These are phyloP conservation scores for Diplotaxis tenuifolia DNA, from an alignment of 345 rosid species.

Conservation along the genomic window DNA sequence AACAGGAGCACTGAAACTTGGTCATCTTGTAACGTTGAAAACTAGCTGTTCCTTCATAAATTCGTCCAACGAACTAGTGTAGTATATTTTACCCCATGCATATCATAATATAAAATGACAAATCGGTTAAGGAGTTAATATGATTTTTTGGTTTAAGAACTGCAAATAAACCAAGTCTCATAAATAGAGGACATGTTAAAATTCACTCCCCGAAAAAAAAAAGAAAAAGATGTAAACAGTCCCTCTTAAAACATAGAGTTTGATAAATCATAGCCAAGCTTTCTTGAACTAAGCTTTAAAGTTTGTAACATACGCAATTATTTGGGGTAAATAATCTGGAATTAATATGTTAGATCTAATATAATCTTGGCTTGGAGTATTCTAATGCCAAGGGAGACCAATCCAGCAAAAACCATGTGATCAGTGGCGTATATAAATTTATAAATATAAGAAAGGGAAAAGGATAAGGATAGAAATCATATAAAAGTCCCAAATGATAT, in stretches of 20 bases:
- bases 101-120: not conserved
- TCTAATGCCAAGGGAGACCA: constrained; percentile 31
- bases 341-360: not conserved
- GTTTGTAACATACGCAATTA: not conserved
- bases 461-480: constrained; percentile 18
- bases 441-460: constrained; percentile 5
- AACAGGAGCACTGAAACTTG: not conserved
- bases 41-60: not conserved
- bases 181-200: not conserved
- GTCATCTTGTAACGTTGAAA: not conserved
- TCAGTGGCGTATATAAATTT: constrained; percentile 20
- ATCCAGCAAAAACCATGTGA: constrained; percentile 42
- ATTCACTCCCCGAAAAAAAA: not conserved
- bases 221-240: not conserved
- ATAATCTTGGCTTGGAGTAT: constrained; percentile 8
- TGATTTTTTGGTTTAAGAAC: not conserved
- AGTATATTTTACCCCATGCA: not conserved
- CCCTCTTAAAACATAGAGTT: not conserved
- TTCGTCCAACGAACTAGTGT: not conserved
- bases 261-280: not conserved
- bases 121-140: not conserved
- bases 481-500: constrained; percentile 25
- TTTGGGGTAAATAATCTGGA: not conserved
- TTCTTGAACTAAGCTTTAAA: not conserved
- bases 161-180: not conserved